Evolutionary conservation across 2,329 filamentous ascomycete species (phyloP), one percentile per base, ranked within the genome.

Genomic region (Tolypocladium tundrense): DNA sequence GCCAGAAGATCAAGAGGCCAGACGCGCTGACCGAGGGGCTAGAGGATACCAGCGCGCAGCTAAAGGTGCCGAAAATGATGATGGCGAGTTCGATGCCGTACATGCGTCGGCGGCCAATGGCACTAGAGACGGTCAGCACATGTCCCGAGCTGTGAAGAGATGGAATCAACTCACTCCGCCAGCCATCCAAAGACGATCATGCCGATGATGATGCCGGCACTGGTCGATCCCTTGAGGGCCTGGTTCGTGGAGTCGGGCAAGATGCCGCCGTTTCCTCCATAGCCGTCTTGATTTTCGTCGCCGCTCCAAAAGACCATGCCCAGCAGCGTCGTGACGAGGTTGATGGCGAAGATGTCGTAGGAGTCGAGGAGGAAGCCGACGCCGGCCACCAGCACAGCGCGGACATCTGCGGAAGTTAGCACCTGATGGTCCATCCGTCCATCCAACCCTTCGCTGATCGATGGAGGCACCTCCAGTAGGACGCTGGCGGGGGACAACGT

Each of bases 351-450:
- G 65, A 91, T 89, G 64, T 83, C 85, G 73, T 93, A 93, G 14
- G 88, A 87, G 70, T 92, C 90, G 53, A 90, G 87, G 69, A 93
- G 91, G 77, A 94, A 93, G 55, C 90, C 90, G 59, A 90, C 86
- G 54, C 90, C 90, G 33, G 89, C 88, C 3, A 93, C 88, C 8
- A 88, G 72, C 3, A 91, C 80, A 57, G 88, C 86, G 53, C 88
- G 83, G 33, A 91, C 78, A 72, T 92, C 73, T 77, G 51, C 6
- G 8, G 51, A 19, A 19, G 35, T 50, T n/a, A 54, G 56, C 48
- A 35, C 37, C 19, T 31, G 27, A 31, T 5, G 27, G 3, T 31
- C 27, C 27, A 31, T 31, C 27, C 27, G 6, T 31, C 27, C 4
- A 31, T 31, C 27, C 27, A 31, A 4, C 6, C 27, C 3, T 31